A percentile compares a stretch with the other conserved stretches of the same genome.
Evolutionary conservation across 768 basidiomycete genomes (phyloP).

Genomic region (Boletus reticulatus): DNA sequence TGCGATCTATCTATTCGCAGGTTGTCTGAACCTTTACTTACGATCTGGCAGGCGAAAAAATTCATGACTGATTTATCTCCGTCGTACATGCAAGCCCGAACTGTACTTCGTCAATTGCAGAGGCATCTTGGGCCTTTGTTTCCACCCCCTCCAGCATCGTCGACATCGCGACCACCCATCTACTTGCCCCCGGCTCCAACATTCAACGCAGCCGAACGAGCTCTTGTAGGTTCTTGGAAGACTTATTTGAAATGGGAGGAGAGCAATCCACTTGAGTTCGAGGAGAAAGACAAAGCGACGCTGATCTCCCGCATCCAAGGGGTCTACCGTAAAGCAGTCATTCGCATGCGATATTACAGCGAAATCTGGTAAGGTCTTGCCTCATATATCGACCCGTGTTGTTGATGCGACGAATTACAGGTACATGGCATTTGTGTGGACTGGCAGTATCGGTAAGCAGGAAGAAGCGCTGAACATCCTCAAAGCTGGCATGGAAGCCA

Average conservation of each 20-base stretch:
- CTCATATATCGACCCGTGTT: not conserved
- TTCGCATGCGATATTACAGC: slow-evolving; percentile 90
- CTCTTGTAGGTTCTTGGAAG: slow-evolving; percentile 85
- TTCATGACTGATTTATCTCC: slow-evolving; percentile 92
- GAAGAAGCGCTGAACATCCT: slow-evolving; percentile 84
- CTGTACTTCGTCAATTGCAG: slow-evolving; percentile 79
- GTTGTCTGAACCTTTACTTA: slow-evolving; percentile 9
- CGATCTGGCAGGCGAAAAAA: slow-evolving; percentile 72
- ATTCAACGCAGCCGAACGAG: slow-evolving; percentile 69
- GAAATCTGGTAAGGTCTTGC: slow-evolving; percentile 76
- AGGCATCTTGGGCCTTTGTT: slow-evolving; percentile 65
- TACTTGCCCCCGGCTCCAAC: slow-evolving; percentile 70
- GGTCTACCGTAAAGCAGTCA: slow-evolving; percentile 86
- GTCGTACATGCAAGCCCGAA: slow-evolving; percentile 92
- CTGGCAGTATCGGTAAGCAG: slow-evolving; percentile 64
- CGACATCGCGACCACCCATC: slow-evolving; percentile 40
- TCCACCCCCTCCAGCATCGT: slow-evolving; percentile 45
- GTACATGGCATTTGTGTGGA: slow-evolving; percentile 91
- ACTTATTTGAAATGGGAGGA: slow-evolving; percentile 95
- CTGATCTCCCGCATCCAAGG: slow-evolving; percentile 72
- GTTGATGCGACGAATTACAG: slow-evolving; percentile 39
- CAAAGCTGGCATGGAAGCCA: slow-evolving; percentile 84
- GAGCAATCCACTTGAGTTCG: slow-evolving; percentile 88
- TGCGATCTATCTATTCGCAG: slow-evolving; percentile 26
- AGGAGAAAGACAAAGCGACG: slow-evolving; percentile 71